phyloP scores from a whole-genome alignment of 164 flowering plant species.

The Chimonanthus salicifolius region DNA sequence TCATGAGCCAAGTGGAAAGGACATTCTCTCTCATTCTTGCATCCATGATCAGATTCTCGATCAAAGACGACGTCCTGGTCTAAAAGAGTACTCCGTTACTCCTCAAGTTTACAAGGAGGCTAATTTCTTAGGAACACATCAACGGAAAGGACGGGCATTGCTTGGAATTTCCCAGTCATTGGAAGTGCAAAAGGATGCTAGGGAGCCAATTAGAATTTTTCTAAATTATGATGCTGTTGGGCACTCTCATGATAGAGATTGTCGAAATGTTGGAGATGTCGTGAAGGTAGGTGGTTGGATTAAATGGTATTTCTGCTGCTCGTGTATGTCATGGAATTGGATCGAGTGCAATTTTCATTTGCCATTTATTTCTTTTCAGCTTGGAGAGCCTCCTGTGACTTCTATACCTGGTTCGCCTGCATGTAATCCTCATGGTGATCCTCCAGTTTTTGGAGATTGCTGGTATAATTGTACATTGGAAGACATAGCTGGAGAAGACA shows the following conservation, averaged over 20 bases:
- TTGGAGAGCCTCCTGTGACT: conserved; percentile 81
- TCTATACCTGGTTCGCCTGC: conserved; percentile 48
- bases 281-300: conserved; percentile 69
- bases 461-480: conserved; percentile 97
- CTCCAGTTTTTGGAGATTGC: conserved; percentile 87
- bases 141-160: conserved; percentile 60
- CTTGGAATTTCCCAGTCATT: conserved; percentile 35
- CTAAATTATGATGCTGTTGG: conserved; percentile 99
- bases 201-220: conserved; percentile 85
- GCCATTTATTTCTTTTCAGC: conserved; percentile 36
- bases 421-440: conserved; percentile 90
- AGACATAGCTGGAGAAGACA: conserved; percentile 90
- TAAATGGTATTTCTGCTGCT: neutral
- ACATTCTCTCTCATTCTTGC: conserved; percentile 76
- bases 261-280: conserved; percentile 71
- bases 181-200: conserved; percentile 33
- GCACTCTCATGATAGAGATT: conserved; percentile 92
- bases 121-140: conserved; percentile 29
- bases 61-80: conserved; percentile 83
- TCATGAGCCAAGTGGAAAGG: conserved; percentile 29
- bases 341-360: conserved; percentile 4
- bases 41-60: conserved; percentile 94
- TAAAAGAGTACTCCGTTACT: conserved; percentile 74
- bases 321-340: conserved; percentile 4
- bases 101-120: conserved; percentile 72